A percentile compares a stretch with the other conserved stretches of the same genome.
phyloP scores from a whole-genome alignment of 164 flowering plant genomes.

The Hamamelis virginiana region DNA sequence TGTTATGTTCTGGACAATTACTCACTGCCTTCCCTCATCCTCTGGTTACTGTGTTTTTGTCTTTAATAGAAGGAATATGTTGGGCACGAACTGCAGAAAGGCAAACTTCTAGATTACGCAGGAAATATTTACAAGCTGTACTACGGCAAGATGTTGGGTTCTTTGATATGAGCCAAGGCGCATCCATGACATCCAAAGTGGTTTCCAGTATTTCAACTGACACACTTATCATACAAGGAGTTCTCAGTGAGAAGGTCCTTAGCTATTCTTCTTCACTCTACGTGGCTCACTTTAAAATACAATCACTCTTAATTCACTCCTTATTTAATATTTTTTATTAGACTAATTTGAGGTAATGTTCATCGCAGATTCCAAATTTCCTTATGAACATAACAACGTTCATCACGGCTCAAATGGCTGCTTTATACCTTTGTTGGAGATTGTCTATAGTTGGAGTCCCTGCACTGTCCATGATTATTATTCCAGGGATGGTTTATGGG shows the following conservation, averaged over 20 bases:
- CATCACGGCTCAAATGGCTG: constrained; percentile 15
- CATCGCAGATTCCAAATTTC: constrained; percentile 23
- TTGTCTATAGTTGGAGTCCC: constrained; percentile 22
- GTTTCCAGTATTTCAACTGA: constrained; percentile 16
- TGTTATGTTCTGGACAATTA: too few relatives aligned
- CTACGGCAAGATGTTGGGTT: constrained; percentile 22
- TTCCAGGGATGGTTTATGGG: constrained; percentile 39
- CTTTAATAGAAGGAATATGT: constrained; percentile 33
- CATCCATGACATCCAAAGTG: constrained; percentile 5
- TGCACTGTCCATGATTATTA: constrained; percentile 17
- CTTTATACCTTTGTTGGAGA: constrained; percentile 23
- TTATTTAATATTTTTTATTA: not conserved
- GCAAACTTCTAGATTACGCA: constrained; percentile 10
- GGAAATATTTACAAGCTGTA: constrained; percentile 16
- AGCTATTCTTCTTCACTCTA: too few relatives aligned
- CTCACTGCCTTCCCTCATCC: too few relatives aligned
- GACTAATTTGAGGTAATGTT: not conserved
- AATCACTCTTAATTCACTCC: too few relatives aligned
- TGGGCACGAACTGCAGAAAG: constrained; percentile 24
- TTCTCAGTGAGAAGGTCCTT: constrained; percentile 21
- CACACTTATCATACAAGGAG: constrained; percentile 17
- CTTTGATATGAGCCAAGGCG: constrained; percentile 8
- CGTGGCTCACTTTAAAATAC: not conserved
- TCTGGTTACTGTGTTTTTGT: not conserved
- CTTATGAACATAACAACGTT: constrained; percentile 19